These are phyloP conservation scores for Argentina anserina DNA, from an alignment of 306 rosid species.

Conservation along the genomic window DNA sequence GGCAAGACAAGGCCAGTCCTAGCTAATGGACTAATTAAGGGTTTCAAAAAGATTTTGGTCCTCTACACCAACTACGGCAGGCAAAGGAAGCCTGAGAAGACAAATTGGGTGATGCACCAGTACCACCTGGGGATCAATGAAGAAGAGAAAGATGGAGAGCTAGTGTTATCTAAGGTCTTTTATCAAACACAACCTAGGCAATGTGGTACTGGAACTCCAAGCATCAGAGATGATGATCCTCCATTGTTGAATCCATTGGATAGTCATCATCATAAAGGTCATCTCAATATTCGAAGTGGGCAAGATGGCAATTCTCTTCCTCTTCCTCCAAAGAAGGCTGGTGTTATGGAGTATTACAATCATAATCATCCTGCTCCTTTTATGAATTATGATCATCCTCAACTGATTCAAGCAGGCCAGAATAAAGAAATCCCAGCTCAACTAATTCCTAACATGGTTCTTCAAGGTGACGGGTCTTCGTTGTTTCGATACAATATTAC, in stretches of 20 bases:
- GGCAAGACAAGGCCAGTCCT: slow-evolving; percentile 77
- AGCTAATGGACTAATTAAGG: slow-evolving; percentile 42
- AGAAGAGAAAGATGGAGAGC: slow-evolving; percentile 86
- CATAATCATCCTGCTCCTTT: slow-evolving; percentile 24
- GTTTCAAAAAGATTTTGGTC: slow-evolving; percentile 86
- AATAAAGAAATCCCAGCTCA: slow-evolving; percentile 53
- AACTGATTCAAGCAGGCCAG: slow-evolving; percentile 28
- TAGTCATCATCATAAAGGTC: slow-evolving; percentile 5
- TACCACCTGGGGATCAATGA: slow-evolving; percentile 79
- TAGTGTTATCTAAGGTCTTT: slow-evolving; percentile 83
- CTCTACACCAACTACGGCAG: slow-evolving; percentile 84
- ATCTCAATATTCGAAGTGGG: slow-evolving; percentile 16
- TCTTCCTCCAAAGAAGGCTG: slow-evolving; percentile 28
- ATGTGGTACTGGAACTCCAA: slow-evolving; percentile 37
- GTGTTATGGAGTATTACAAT: slow-evolving; percentile 40
- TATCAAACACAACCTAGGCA: slow-evolving; percentile 89
- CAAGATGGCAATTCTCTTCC: neutral
- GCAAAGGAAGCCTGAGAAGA: slow-evolving; percentile 73
- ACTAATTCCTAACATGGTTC: slow-evolving; percentile 50
- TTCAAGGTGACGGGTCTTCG: slow-evolving; percentile 65
- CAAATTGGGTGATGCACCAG: slow-evolving; percentile 96
- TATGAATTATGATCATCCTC: slow-evolving; percentile 35
- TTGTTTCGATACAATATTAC: slow-evolving; percentile 34
- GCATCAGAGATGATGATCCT: slow-evolving; percentile 32
- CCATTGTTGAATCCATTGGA: neutral